A percentile compares a stretch with the other conserved stretches of the same genome.
Conservation (phyloP, 164 flowering plant genomes). For the Chloranthus sessilifolius region DNA sequence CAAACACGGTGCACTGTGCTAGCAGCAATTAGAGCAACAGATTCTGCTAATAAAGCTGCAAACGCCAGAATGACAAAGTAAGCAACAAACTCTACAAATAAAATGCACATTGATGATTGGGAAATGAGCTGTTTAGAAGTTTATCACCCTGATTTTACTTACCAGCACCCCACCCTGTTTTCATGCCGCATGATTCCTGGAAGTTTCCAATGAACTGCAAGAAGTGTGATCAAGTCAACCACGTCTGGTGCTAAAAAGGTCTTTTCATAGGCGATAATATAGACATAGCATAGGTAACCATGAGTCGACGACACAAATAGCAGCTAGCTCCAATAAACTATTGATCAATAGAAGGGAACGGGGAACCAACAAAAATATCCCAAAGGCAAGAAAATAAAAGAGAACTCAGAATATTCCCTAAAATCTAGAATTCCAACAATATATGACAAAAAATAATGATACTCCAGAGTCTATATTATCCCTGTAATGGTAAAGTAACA, state of each 20-base stretch:
- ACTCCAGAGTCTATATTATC: too few species aligned
- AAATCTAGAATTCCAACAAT: too few species aligned
- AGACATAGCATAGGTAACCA: neutral
- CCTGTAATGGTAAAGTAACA: too few species aligned
- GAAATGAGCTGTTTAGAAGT: too few species aligned
- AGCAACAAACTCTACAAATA: neutral
- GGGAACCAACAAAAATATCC: too few species aligned
- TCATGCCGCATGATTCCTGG: slow-evolving; percentile 73
- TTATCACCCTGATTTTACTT: slow-evolving; percentile 22
- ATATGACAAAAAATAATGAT: too few species aligned
- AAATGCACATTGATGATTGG: neutral
- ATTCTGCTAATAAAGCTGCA: slow-evolving; percentile 80
- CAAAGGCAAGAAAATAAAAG: too few species aligned
- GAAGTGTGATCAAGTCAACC: slow-evolving; percentile 11
- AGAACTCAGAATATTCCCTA: too few species aligned
- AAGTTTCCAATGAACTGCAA: slow-evolving; percentile 94
- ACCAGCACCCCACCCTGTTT: slow-evolving; percentile 98
- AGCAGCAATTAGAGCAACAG: slow-evolving; percentile 85
- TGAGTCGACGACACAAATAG: too few species aligned
- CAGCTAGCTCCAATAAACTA: too few species aligned
- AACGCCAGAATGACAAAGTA: neutral
- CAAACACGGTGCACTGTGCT: slow-evolving; percentile 95
- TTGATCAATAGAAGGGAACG: too few species aligned
- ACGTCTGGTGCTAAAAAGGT: neutral
- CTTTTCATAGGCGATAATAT: neutral